Percentiles rank a stretch among this genome's conserved stretches.
Evolutionary conservation across 2,329 filamentous ascomycete genomes (phyloP).

Genomic region (Penicillium oxalicum): DNA sequence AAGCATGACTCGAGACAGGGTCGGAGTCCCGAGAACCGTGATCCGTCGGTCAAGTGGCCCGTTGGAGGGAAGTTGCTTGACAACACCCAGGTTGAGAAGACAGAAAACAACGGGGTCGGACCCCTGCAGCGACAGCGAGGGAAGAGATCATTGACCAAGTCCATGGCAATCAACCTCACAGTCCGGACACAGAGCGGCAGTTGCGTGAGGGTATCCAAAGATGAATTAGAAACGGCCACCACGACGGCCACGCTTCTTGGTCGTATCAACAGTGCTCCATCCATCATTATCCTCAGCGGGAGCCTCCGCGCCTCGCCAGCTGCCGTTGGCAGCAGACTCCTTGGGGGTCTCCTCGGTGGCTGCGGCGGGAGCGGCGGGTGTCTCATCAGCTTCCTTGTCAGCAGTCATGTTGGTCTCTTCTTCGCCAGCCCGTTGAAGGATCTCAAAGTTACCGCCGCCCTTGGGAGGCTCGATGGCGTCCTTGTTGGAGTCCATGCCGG

Average conservation of each 20-base stretch:
- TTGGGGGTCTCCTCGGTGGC: slow-evolving; percentile 48
- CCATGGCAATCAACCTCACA: not conserved
- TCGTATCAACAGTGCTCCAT: slow-evolving; percentile 44
- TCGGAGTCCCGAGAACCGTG: slow-evolving; percentile 15
- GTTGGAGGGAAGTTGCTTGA: slow-evolving; percentile 3
- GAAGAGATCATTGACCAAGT: too few species aligned
- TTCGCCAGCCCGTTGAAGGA: slow-evolving; percentile 48
- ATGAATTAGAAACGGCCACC: slow-evolving; percentile 40
- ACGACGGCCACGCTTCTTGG: slow-evolving; percentile 41
- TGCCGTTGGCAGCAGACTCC: slow-evolving; percentile 45
- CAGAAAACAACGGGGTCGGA: too few species aligned
- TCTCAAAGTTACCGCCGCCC: slow-evolving; percentile 49
- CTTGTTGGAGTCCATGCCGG: slow-evolving; percentile 37
- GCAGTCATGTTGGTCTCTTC: slow-evolving; percentile 45
- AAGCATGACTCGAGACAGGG: slow-evolving; percentile 7
- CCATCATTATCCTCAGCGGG: slow-evolving; percentile 39
- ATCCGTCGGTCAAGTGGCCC: slow-evolving; percentile 8
- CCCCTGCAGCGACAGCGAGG: too few species aligned
- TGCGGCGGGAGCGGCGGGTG: slow-evolving; percentile 40
- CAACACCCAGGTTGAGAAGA: too few species aligned
- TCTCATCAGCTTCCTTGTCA: slow-evolving; percentile 48
- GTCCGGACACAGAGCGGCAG: slow-evolving; percentile 9
- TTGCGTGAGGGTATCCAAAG: slow-evolving; percentile 30
- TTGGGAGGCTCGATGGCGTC: slow-evolving; percentile 37
- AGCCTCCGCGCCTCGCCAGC: slow-evolving; percentile 35